Base-by-base conservation (phyloP, 306 rosid genomes). In the Canavalia gladiata region DNA sequence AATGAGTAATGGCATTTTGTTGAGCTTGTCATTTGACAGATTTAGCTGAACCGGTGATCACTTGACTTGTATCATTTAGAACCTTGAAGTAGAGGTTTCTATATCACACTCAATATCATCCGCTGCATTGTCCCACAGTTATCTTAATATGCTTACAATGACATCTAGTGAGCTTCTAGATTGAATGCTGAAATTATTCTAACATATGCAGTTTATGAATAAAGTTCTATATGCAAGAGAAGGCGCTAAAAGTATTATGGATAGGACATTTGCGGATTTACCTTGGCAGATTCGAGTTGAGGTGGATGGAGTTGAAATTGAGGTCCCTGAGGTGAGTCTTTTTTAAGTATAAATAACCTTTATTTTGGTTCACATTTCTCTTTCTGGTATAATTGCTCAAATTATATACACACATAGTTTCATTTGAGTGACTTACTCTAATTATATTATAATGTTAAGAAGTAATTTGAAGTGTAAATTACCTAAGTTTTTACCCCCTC, bases 171-270 rank as follows among this genome's bases (percentile, higher is more conserved):
- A 74, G 69, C 41, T 74, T 45, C 63, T 74, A 50, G 72, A 56
- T 59, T 35, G 28, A 75, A n/a, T 6, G 41, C 87, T 74, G 72
- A 86, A 81, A 68, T 77, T 33, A 74, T 59, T 68, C 37, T 47
- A 4, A 76, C 60, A 41, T 78, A 41, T 91, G 91, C 98, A 96
- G 99, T 96, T 96, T 84, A 96, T 96, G 99, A 96, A 96, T 80
- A 96, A 96, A 90, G 99, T 96, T 69, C 98, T 96, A 77, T 96
- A 96, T 81, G 99, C 99, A 68, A 88, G 99, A 90, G 99, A 96
- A 90, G 99, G 99, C 0, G 99, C 99, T 13, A 96, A 83, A 89
- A 87, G 90, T 66, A 96, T 96, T 74, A 96, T 96, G 90, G 99
- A 96, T 67, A 92, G 98, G 87, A 93, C 99, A 52, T 94, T 92